Evolutionary conservation across 139 green algal genomes (phyloP), one percentile per base, ranked within the genome.

Genomic region (Edaphochlamys debaryana): DNA sequence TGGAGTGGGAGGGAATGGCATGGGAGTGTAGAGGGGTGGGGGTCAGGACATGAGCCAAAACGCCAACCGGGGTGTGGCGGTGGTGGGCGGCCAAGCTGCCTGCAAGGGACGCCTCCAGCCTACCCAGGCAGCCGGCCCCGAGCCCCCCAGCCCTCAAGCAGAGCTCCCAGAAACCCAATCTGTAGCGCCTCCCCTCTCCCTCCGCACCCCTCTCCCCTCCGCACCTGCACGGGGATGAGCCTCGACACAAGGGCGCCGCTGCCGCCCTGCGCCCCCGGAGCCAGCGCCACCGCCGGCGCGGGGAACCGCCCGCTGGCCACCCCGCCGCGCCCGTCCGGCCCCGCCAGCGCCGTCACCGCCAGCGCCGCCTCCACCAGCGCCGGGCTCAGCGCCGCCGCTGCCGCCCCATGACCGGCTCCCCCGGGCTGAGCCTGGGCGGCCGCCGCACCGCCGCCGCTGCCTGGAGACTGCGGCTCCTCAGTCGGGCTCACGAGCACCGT

Each of bases 181-280:
- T n/a, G n/a, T n/a, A n/a, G n/a, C n/a, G n/a, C n/a, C n/a, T n/a
- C n/a, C n/a, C n/a, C n/a, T n/a, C n/a, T n/a, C n/a, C n/a, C n/a
- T n/a, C n/a, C n/a, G n/a, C n/a, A n/a, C n/a, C n/a, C n/a, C n/a
- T n/a, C n/a, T n/a, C n/a, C n/a, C n/a, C n/a, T n/a, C n/a, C n/a
- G n/a, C n/a, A n/a, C n/a, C n/a, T n/a, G n/a, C 22, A 81, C 60
- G 0, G 75, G 75, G 17, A 81, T 81, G 40, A 81, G 60, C 15
- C 75, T 60, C 4, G 60, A 30, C 29, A 41, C 60, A 60, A 81
- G 60, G 11, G 41, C 40, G 5, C 75, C 75, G 30, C 29, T n/a
- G 19, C 75, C 75, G 19, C 17, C 41, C 75, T 81, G 75, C 30
- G 75, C 75, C 5, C 60, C 38, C 17, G 38, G 60, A 29, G 60